Conservation (phyloP, 306 rosid genomes). For the Cucumis melo region DNA sequence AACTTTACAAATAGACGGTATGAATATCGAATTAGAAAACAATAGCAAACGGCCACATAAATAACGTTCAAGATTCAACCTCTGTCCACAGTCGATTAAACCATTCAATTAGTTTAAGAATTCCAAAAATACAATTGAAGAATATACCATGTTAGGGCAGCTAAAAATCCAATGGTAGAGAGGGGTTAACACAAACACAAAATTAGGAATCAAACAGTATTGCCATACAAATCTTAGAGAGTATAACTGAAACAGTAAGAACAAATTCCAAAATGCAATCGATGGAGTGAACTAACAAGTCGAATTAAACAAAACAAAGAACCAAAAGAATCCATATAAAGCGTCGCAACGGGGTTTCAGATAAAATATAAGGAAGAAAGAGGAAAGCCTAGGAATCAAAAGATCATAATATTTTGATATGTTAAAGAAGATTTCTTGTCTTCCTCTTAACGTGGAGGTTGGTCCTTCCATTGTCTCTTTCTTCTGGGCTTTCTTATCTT, state of each 20-base stretch:
- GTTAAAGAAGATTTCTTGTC: too few relatives aligned
- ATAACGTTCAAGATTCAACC: neutral
- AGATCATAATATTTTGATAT: too few relatives aligned
- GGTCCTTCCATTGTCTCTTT: too few relatives aligned
- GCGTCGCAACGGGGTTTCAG: neutral
- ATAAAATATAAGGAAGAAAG: too few relatives aligned
- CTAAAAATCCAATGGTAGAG: neutral
- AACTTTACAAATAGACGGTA: neutral
- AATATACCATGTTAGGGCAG: neutral
- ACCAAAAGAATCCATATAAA: neutral
- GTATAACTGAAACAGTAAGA: neutral
- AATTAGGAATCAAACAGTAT: neutral
- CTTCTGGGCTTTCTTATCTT: too few relatives aligned
- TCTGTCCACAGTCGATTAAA: neutral
- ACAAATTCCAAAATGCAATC: neutral
- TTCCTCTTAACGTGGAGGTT: too few relatives aligned
- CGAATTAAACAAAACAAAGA: neutral
- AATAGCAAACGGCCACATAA: neutral
- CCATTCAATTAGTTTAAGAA: neutral
- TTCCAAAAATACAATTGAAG: neutral
- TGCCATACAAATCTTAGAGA: neutral
- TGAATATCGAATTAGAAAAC: neutral
- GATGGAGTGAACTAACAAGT: neutral
- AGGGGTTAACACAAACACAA: neutral
- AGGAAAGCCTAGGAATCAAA: too few relatives aligned